Conservation (phyloP, 257 asterid species). For the Salvia hispanica region DNA sequence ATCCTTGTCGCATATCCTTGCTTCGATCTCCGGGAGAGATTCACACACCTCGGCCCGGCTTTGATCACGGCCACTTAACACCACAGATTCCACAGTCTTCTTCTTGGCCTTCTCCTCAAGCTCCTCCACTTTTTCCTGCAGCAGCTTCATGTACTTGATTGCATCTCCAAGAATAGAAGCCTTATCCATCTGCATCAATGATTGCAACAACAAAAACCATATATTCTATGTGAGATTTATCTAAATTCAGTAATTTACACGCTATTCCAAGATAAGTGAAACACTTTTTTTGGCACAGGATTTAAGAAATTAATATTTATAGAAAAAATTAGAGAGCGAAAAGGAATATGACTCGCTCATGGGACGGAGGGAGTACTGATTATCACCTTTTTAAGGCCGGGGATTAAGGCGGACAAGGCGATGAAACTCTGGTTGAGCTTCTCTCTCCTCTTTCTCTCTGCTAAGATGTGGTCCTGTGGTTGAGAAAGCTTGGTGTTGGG, state of each 20-base stretch:
- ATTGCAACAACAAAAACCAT: too few relatives aligned
- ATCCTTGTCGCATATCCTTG: constrained; percentile 45
- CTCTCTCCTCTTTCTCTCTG: constrained; percentile 81
- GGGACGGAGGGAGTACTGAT: too few relatives aligned
- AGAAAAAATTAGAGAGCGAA: too few relatives aligned
- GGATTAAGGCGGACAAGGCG: constrained; percentile 73
- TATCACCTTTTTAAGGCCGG: constrained; percentile 30
- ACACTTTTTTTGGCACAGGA: too few relatives aligned
- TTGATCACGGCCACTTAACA: constrained; percentile 46
- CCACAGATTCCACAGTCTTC: background rate
- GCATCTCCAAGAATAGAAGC: constrained; percentile 84
- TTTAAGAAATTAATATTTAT: too few relatives aligned
- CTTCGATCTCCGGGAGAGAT: background rate
- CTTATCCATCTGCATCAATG: constrained; percentile 58
- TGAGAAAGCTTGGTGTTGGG: constrained; percentile 27
- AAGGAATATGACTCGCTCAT: too few relatives aligned
- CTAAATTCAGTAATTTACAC: too few relatives aligned
- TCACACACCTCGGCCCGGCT: too few relatives aligned
- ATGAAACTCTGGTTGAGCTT: constrained; percentile 76
- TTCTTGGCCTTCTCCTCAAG: constrained; percentile 80
- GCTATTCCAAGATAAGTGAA: too few relatives aligned
- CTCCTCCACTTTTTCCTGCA: constrained; percentile 59
- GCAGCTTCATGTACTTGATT: constrained; percentile 70
- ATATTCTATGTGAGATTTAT: too few relatives aligned
- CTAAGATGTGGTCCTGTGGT: constrained; percentile 72